phyloP scores from a whole-genome alignment of 2,329 filamentous ascomycete genomes.

The Colletotrichum tofieldiae region DNA sequence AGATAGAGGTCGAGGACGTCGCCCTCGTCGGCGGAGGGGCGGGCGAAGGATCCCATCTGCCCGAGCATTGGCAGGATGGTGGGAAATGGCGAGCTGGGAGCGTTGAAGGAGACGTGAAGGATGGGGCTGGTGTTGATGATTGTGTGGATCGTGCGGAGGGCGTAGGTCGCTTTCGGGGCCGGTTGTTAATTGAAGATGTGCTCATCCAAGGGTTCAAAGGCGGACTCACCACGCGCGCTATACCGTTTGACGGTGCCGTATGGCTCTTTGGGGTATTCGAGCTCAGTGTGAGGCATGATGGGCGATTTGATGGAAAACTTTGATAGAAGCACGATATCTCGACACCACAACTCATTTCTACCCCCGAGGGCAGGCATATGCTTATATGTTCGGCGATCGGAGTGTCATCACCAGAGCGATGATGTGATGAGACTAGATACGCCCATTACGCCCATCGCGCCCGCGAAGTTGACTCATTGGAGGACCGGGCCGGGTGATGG shows the following conservation, averaged over 20 bases:
- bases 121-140: slow-evolving; percentile 84
- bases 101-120: slow-evolving; percentile 84
- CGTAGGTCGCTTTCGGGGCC: slow-evolving; percentile 73
- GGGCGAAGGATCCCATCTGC: slow-evolving; percentile 81
- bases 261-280: slow-evolving; percentile 75
- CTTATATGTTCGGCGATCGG: background rate
- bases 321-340: background rate
- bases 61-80: slow-evolving; percentile 89
- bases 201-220: background rate
- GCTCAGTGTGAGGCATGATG: slow-evolving; percentile 59
- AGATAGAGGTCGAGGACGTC: slow-evolving; percentile 84
- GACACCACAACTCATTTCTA: too few species aligned
- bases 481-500: background rate
- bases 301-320: background rate
- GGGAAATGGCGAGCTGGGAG: slow-evolving; percentile 78
- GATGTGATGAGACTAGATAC: background rate
- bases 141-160: slow-evolving; percentile 79
- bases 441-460: slow-evolving; percentile 8
- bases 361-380: background rate
- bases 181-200: slow-evolving; percentile 25
- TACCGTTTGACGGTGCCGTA: slow-evolving; percentile 79
- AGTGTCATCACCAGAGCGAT: background rate
- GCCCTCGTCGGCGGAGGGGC: slow-evolving; percentile 71
- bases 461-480: slow-evolving; percentile 21
- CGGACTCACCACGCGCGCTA: slow-evolving; percentile 70